phyloP scores from a whole-genome alignment of 768 basidiomycete species.

The Podaxis rugospora region DNA sequence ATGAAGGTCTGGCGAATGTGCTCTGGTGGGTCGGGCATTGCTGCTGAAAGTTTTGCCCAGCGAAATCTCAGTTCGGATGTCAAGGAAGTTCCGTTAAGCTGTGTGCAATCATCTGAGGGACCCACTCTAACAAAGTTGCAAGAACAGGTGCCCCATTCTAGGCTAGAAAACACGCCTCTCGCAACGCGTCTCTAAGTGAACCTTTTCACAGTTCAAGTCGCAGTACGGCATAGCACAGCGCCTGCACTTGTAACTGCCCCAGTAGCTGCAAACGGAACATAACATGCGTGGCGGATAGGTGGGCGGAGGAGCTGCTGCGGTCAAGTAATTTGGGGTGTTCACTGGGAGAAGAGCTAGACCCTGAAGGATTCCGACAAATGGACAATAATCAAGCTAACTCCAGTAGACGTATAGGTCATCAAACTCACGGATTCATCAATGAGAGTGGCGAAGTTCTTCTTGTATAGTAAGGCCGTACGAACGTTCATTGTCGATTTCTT shows the following conservation, averaged over 20 bases:
- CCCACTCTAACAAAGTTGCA: no score
- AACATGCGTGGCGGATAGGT: slow-evolving; percentile 63
- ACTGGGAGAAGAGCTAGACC: slow-evolving; percentile 52
- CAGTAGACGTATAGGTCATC: neutral
- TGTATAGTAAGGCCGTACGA: slow-evolving; percentile 75
- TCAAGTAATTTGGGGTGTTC: slow-evolving; percentile 64
- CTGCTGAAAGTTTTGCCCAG: no score
- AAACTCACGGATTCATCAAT: slow-evolving; percentile 78
- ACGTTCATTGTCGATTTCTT: slow-evolving; percentile 83
- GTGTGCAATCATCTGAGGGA: no score
- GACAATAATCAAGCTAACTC: neutral
- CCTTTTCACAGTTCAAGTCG: slow-evolving; percentile 63
- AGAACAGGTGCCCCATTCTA: neutral
- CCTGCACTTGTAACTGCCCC: slow-evolving; percentile 74
- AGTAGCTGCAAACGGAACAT: slow-evolving; percentile 87
- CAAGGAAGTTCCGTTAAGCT: no score
- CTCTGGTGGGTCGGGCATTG: no score
- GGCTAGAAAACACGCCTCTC: slow-evolving; percentile 61
- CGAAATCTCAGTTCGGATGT: no score
- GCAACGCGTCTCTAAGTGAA: slow-evolving; percentile 79
- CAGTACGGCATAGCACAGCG: slow-evolving; percentile 78
- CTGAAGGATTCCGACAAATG: slow-evolving; percentile 27
- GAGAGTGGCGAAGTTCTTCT: slow-evolving; percentile 69
- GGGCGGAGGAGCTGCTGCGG: slow-evolving; percentile 56
- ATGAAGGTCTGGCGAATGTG: no score